These are phyloP conservation scores for Favolaschia claudopus DNA, from an alignment of 768 basidiomycete genomes.

Conservation along the genomic window DNA sequence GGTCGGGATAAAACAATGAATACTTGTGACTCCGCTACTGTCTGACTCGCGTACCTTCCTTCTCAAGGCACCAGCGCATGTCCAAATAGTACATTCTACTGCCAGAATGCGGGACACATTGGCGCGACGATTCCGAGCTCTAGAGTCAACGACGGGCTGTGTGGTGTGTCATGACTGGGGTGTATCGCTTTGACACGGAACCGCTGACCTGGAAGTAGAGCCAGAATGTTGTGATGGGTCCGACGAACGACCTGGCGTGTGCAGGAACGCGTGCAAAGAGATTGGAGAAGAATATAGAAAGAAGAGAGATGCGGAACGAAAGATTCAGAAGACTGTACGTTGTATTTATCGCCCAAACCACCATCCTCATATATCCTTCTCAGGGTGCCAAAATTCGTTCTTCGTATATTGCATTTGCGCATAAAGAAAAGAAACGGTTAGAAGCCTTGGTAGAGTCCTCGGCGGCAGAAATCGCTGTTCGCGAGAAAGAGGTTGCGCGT, in stretches of 20 bases:
- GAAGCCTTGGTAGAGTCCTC: slow-evolving; percentile 66
- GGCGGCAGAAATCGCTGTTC: slow-evolving; percentile 62
- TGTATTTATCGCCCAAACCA: not conserved
- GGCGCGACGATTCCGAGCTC: slow-evolving; percentile 81
- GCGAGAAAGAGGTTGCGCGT: slow-evolving; percentile 76
- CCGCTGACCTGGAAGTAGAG: slow-evolving; percentile 57
- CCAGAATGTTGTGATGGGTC: slow-evolving; percentile 95
- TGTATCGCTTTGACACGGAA: not conserved
- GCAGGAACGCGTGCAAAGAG: slow-evolving; percentile 78
- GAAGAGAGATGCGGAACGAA: slow-evolving; percentile 75
- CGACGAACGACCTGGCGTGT: slow-evolving; percentile 85
- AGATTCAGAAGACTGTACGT: slow-evolving; percentile 81
- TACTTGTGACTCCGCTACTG: slow-evolving; percentile 6
- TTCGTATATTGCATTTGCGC: slow-evolving; percentile 86
- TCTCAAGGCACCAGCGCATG: slow-evolving; percentile 86
- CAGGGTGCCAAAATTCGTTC: slow-evolving; percentile 93
- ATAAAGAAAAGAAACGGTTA: slow-evolving; percentile 88
- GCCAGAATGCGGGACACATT: slow-evolving; percentile 87
- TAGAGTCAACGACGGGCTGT: slow-evolving; percentile 91
- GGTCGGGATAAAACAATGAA: slow-evolving; percentile 52
- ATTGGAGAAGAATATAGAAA: slow-evolving; percentile 75
- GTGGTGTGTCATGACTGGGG: slow-evolving; percentile 67
- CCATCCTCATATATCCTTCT: not conserved
- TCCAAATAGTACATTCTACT: slow-evolving; percentile 78
- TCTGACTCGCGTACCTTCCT: slow-evolving; percentile 10